A percentile compares a stretch with the other conserved stretches of the same genome.
Evolutionary conservation across 352 stramenopile genomes (phyloP).

Genomic region (Phytophthora brassicae): DNA sequence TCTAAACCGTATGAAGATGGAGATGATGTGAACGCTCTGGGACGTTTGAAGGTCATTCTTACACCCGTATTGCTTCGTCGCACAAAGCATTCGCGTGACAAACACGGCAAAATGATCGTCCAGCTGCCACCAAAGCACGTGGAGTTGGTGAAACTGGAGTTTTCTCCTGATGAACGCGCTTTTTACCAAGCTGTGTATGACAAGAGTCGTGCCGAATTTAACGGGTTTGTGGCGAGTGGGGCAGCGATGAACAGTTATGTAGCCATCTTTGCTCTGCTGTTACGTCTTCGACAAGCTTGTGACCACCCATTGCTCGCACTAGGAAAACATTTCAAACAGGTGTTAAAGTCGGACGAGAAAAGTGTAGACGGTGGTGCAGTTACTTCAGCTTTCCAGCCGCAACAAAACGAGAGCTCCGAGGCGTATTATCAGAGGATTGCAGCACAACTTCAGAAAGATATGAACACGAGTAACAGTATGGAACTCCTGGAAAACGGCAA

Average conservation of each 20-base stretch:
- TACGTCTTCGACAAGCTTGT: constrained; percentile 89
- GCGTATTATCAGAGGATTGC: constrained; percentile 68
- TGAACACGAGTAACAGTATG: constrained; percentile 34
- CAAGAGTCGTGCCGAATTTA: constrained; percentile 87
- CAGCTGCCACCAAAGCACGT: constrained; percentile 73
- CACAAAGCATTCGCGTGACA: constrained; percentile 81
- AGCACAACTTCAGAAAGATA: constrained; percentile 49
- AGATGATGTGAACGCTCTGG: constrained; percentile 56
- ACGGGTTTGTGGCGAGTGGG: constrained; percentile 83
- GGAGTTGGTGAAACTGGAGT: constrained; percentile 64
- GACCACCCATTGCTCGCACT: constrained; percentile 89
- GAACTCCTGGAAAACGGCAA: constrained; percentile 8
- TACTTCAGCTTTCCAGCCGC: constrained; percentile 42
- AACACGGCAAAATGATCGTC: constrained; percentile 63
- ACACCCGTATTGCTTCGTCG: constrained; percentile 80
- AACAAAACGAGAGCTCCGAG: constrained; percentile 52
- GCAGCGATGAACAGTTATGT: constrained; percentile 81
- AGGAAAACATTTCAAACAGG: constrained; percentile 60
- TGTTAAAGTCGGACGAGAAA: constrained; percentile 17
- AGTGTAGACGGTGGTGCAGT: not conserved
- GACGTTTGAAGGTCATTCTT: constrained; percentile 67
- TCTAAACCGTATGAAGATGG: constrained; percentile 73
- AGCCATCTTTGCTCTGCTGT: constrained; percentile 86
- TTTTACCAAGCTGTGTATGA: constrained; percentile 89
- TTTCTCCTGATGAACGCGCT: constrained; percentile 71